Conservation (phyloP, 2,329 filamentous ascomycete genomes). For the Monosporascus sp. region DNA sequence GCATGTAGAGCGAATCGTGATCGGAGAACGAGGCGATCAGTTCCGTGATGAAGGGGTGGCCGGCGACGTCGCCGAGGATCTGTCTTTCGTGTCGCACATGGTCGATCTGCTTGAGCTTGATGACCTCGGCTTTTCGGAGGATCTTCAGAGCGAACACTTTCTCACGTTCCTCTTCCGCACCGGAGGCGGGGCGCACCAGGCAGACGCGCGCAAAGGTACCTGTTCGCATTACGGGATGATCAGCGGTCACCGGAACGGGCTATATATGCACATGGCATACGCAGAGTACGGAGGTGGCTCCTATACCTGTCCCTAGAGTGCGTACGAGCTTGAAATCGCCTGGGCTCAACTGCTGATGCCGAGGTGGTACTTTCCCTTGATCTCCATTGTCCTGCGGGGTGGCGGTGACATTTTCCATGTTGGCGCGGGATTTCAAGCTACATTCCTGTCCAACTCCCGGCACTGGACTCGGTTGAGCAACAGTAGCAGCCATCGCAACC, state of each 20-base stretch:
- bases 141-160: constrained; percentile 81
- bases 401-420: constrained; percentile 12
- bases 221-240: constrained; percentile 23
- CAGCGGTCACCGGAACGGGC: neutral
- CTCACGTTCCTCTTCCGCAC: constrained; percentile 46
- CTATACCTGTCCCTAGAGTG: constrained; percentile 67
- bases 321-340: constrained; percentile 68
- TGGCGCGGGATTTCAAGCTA: constrained; percentile 14
- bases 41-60: constrained; percentile 78
- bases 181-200: constrained; percentile 61
- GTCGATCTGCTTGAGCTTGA: constrained; percentile 80
- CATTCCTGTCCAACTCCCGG: constrained; percentile 17
- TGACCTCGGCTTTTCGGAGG: constrained; percentile 64
- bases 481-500: constrained; percentile 26
- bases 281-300: neutral
- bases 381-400: constrained; percentile 8
- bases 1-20: constrained; percentile 72
- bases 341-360: constrained; percentile 32
- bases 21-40: constrained; percentile 77
- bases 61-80: constrained; percentile 70
- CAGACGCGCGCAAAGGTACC: constrained; percentile 80
- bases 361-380: constrained; percentile 22
- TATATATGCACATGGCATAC: neutral
- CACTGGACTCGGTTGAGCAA: constrained; percentile 20
- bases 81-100: constrained; percentile 80